phyloP scores from a whole-genome alignment of 1,139 yeast genomes.

The Scheffersomyces titani region DNA sequence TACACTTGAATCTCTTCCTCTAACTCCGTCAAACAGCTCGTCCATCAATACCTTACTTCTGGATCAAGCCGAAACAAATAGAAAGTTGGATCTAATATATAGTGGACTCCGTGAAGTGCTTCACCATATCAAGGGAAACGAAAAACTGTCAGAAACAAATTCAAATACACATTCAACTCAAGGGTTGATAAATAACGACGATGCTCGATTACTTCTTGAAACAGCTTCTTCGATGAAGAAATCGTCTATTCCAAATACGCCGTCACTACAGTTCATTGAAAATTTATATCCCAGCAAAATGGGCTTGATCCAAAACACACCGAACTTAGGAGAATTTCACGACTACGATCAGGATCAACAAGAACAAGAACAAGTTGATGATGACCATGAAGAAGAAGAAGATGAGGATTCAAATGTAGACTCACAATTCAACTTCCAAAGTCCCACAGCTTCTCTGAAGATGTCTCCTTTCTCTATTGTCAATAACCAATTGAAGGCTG shows the following conservation, averaged over 20 bases:
- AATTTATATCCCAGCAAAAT: not conserved
- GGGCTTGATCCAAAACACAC: constrained; percentile 1
- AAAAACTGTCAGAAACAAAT: not conserved
- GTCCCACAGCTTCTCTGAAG: constrained; percentile 41
- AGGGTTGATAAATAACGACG: constrained; percentile 9
- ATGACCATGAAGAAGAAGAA: constrained; percentile 8
- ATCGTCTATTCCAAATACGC: constrained; percentile 5
- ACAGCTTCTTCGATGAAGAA: constrained; percentile 29
- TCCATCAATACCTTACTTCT: not conserved
- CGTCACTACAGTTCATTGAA: constrained; percentile 1
- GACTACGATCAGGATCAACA: constrained; percentile 3
- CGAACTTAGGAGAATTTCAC: constrained; percentile 1
- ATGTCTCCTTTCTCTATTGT: constrained; percentile 54
- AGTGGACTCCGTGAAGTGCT: constrained; percentile 22
- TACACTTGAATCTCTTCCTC: constrained; percentile 11
- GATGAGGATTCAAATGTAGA: constrained; percentile 8
- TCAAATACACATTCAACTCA: not conserved
- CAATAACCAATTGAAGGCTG: constrained; percentile 30
- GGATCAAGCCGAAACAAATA: constrained; percentile 1
- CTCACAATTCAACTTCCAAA: constrained; percentile 32
- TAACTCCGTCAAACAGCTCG: constrained; percentile 5
- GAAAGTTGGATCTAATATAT: constrained; percentile 28
- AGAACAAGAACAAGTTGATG: constrained; percentile 9
- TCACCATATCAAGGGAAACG: not conserved
- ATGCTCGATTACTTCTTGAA: constrained; percentile 27